Evolutionary conservation across 768 basidiomycete genomes (phyloP).

Genomic region (Fibroporia radiculosa): DNA sequence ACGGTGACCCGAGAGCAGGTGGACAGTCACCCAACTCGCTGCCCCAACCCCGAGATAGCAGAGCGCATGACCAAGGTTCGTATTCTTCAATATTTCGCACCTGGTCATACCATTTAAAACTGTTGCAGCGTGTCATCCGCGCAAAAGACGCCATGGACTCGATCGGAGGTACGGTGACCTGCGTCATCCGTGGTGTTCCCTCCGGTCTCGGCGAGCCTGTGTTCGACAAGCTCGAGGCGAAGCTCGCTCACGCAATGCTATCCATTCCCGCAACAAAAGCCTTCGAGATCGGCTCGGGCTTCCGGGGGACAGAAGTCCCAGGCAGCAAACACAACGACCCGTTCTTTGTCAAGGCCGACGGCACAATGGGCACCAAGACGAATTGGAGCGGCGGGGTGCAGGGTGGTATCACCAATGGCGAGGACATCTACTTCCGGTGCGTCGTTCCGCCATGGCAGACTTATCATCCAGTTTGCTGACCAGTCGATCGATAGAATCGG

Average conservation of each 20-base stretch:
- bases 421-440: slow-evolving; percentile 95
- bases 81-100: neutral
- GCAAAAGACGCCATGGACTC: slow-evolving; percentile 90
- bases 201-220: slow-evolving; percentile 93
- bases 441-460: too few relatives aligned
- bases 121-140: slow-evolving; percentile 75
- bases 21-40: slow-evolving; percentile 80
- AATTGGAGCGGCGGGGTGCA: slow-evolving; percentile 98
- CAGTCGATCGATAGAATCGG: slow-evolving; percentile 53
- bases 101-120: neutral
- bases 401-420: slow-evolving; percentile 96
- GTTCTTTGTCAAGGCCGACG: slow-evolving; percentile 60
- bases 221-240: slow-evolving; percentile 97
- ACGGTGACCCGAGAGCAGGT: slow-evolving; percentile 83
- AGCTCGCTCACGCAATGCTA: slow-evolving; percentile 95
- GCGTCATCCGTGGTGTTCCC: slow-evolving; percentile 88
- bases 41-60: slow-evolving; percentile 85
- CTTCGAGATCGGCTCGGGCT: slow-evolving; percentile 96
- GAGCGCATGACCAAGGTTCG: slow-evolving; percentile 82
- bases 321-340: slow-evolving; percentile 92
- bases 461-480: slow-evolving; percentile 2
- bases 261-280: slow-evolving; percentile 98
- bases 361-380: slow-evolving; percentile 72
- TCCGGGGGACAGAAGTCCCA: slow-evolving; percentile 88
- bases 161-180: slow-evolving; percentile 96